Percentiles rank a stretch among this genome's conserved stretches.
These are phyloP conservation scores for Heliosperma pusillum DNA, from an alignment of 148 eudicot species.

Conservation along the genomic window DNA sequence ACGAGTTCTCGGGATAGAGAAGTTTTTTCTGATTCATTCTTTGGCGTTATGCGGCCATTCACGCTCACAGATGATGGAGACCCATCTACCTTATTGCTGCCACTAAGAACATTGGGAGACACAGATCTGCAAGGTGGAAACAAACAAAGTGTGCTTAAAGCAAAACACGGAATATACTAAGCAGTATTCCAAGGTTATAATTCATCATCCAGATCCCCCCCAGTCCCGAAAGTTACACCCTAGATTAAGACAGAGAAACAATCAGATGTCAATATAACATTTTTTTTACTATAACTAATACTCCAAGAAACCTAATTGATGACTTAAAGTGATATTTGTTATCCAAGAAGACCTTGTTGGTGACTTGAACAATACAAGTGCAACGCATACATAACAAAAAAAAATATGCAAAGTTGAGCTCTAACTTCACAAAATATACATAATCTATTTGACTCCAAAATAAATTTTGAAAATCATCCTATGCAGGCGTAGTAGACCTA, in stretches of 20 bases:
- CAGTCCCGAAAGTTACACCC: background rate
- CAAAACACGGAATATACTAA: background rate
- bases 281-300: background rate
- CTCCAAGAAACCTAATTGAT: background rate
- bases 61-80: slow-evolving; percentile 44
- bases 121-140: slow-evolving; percentile 51
- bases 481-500: background rate
- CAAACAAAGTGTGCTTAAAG: background rate
- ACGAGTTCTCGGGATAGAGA: slow-evolving; percentile 48
- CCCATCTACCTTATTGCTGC: slow-evolving; percentile 53
- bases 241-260: background rate
- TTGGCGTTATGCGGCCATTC: slow-evolving; percentile 47
- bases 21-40: slow-evolving; percentile 64
- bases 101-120: slow-evolving; percentile 44
- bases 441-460: background rate
- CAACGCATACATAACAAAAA: background rate
- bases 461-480: background rate
- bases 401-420: background rate
- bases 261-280: background rate
- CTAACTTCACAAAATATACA: background rate
- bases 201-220: background rate
- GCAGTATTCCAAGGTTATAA: background rate
- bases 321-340: background rate
- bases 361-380: background rate
- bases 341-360: background rate